Base-by-base conservation (phyloP, 306 rosid genomes). In the Arachis stenosperma region DNA sequence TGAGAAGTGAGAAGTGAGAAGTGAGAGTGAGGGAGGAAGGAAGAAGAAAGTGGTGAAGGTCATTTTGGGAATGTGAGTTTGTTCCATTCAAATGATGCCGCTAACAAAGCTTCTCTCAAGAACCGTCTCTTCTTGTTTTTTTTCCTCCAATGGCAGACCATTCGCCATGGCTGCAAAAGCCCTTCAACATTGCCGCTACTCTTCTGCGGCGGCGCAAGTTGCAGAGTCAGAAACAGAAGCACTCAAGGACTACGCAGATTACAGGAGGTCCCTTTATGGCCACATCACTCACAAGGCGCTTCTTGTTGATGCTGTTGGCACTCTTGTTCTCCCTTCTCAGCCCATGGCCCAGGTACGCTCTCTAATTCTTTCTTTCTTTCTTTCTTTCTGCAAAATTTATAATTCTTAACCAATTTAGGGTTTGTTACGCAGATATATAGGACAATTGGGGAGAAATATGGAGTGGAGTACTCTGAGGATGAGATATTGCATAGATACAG, bases 301-400 rank as follows among this genome's bases (percentile, higher is more conserved):
- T 72, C 82, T 94, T 9, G 98, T 94, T 78, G 98, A 94, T 74
- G 97, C 97, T 8, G 97, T 92, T 54, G 98, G 98, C 40, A 94
- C 98, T 5, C 97, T 94, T 75, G 81, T 94, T 62, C 68, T 94
- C 70, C 98, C 98, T 52, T 94, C 98, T 79, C 98, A 94, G 77
- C 98, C 98, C 65, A 94, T 87, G 91, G 97, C 98, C 40, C 89
- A 91, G 97, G 98, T 93, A 6, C 39, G 27, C 47, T 33, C 46
- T 46, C 8, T 9, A 47, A 12, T 51, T 2, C 57, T n/a, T n/a
- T n/a, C 57, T n/a, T 50, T 14, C 8, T 42, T 42, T 1, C 9
- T 4, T 3, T 44, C 8, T 33, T n/a, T 40, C 27, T 22, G 27
- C 27, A 22, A 22, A 22, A 22, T 22, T 7, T 59, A 22, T 6